Evolutionary conservation across 176 grass and related monocot genomes (phyloP), one percentile per base, ranked within the genome.

Genomic region (Thalia dealbata): DNA sequence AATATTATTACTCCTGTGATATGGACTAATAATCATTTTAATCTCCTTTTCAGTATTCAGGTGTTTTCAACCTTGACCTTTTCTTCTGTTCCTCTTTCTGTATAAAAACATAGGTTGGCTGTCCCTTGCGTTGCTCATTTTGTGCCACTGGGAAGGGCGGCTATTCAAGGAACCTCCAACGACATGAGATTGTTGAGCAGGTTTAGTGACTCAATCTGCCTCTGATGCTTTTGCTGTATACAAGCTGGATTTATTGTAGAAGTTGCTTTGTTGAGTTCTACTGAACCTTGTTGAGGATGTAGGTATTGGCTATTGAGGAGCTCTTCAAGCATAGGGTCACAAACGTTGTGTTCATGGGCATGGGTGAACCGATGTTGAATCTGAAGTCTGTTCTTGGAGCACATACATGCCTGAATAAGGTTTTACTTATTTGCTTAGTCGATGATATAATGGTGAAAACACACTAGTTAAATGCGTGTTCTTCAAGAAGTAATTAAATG

Each of bases 321-420:
- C 73, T 63, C 24, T 97, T 92, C 85, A 90, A 88, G 64, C 87
- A 88, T 63, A 97, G 87, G 81, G 93, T 97, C 25, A 84, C 86
- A 69, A 92, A 97, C 81, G 93, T 97, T 10, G 93, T 97, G 32
- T 97, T 97, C 82, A 97, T 97, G 93, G 93, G 93, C 16, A 97
- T 97, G 93, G 89, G 93, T 30, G 93, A 97, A 81, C 93, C 89
- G 26, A 92, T 97, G 93, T 21, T 97, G 76, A 97, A 97, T 58
- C 85, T 97, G 9, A 97, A 88, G 61, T 88, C 93, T 58, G 93
- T 97, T 81, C 75, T 92, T 66, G 87, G 80, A 81, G 89, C 93
- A 71, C 93, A 97, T 64, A 75, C 43, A 69, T 90, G 84, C 77
- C 80, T 97, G 54, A 97, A 92, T 75, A 90, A 97, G 89, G 87